Conservation (phyloP, 495 filamentous ascomycete species). For the Aspergillus incahuasiensis region DNA sequence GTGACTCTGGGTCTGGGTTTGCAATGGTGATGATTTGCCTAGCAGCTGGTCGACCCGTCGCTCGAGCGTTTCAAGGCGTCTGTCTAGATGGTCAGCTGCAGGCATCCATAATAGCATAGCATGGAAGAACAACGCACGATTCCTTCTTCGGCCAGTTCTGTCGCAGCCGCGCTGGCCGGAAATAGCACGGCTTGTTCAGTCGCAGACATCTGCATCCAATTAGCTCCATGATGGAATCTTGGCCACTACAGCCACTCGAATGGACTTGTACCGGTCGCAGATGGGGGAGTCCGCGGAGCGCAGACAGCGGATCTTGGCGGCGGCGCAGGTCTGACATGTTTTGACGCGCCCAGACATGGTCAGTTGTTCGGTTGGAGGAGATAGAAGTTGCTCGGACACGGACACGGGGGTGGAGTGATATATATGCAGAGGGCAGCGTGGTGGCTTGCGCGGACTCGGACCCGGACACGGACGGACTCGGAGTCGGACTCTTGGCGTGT, state of each 20-base stretch:
- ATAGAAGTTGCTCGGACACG: background rate
- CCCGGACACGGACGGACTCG: constrained; percentile 2
- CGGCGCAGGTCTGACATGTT: constrained; percentile 24
- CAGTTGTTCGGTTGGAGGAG: background rate
- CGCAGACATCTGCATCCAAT: constrained; percentile 6
- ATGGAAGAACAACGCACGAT: background rate
- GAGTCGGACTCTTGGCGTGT: background rate
- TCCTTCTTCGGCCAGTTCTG: background rate
- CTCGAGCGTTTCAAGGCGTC: constrained; percentile 15
- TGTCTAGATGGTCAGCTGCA: background rate
- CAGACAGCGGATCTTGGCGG: constrained; percentile 21
- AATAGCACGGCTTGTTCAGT: constrained; percentile 17
- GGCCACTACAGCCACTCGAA: background rate
- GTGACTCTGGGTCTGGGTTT: too few species aligned
- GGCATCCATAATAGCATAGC: background rate
- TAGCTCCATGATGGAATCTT: background rate
- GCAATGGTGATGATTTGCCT: background rate
- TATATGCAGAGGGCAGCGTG: background rate
- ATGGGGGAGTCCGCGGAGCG: background rate
- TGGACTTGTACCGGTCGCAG: constrained; percentile 15
- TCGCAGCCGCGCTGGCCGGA: constrained; percentile 1
- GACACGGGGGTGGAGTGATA: background rate
- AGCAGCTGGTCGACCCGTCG: constrained; percentile 17
- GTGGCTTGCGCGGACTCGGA: background rate
- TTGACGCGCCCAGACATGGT: constrained; percentile 5